These are phyloP conservation scores for Penicillium crustosum DNA, from an alignment of 2,329 filamentous ascomycete species.

Conservation along the genomic window DNA sequence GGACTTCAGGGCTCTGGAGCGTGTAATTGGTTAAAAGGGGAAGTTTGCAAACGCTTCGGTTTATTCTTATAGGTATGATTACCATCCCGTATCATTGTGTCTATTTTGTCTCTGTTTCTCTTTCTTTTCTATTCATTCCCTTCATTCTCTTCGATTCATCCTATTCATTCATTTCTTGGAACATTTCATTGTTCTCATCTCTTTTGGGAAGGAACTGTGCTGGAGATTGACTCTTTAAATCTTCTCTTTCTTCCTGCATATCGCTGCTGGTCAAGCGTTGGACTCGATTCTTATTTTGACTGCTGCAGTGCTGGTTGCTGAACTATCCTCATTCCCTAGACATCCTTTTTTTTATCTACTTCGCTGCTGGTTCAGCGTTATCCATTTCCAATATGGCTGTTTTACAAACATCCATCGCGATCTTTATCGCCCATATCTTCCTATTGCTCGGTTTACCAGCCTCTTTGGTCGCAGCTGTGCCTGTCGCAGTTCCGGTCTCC, in stretches of 20 bases:
- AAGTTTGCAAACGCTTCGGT: not conserved
- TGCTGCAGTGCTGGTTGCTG: slow-evolving; percentile 32
- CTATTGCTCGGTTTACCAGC: slow-evolving; percentile 33
- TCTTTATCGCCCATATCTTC: slow-evolving; percentile 34
- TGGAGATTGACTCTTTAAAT: slow-evolving; percentile 11
- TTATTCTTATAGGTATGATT: not conserved
- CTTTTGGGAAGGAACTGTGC: slow-evolving; percentile 11
- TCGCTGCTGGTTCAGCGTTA: slow-evolving; percentile 35
- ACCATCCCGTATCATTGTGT: not conserved
- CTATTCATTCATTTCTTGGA: not conserved
- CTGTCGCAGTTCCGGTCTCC: slow-evolving; percentile 23
- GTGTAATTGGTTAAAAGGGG: slow-evolving; percentile 18
- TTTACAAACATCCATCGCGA: slow-evolving; percentile 26
- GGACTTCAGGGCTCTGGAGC: slow-evolving; percentile 10
- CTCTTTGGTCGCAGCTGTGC: slow-evolving; percentile 34
- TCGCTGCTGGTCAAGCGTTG: slow-evolving; percentile 19
- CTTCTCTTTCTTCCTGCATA: slow-evolving; percentile 3
- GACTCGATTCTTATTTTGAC: not conserved
- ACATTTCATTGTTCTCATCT: slow-evolving; percentile 7
- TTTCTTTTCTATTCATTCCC: not conserved
- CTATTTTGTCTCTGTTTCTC: not conserved
- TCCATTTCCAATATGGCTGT: slow-evolving; percentile 27
- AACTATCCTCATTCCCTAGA: slow-evolving; percentile 20
- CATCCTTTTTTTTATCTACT: slow-evolving; percentile 3
- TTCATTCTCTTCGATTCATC: slow-evolving; percentile 6